Conservation (phyloP, 2,329 filamentous ascomycete species). For the Tolypocladium amazonense region DNA sequence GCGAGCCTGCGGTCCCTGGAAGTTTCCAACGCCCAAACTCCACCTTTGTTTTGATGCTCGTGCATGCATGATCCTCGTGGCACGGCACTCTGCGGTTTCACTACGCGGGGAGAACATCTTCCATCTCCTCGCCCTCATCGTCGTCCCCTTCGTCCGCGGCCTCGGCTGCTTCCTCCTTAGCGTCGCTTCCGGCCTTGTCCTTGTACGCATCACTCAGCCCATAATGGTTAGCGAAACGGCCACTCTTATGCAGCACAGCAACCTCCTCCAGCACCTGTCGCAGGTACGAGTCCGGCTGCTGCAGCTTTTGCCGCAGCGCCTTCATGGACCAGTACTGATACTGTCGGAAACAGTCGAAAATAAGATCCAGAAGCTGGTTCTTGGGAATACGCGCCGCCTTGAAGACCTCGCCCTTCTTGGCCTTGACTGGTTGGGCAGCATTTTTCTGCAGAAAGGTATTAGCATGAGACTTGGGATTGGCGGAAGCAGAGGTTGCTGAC, state of each 20-base stretch:
- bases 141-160: slow-evolving; percentile 55
- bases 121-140: slow-evolving; percentile 62
- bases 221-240: slow-evolving; percentile 79
- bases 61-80: neutral
- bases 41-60: neutral
- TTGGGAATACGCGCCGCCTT: slow-evolving; percentile 87
- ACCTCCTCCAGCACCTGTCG: slow-evolving; percentile 76
- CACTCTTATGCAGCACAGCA: slow-evolving; percentile 71
- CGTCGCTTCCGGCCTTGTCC: slow-evolving; percentile 25
- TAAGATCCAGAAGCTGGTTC: slow-evolving; percentile 75
- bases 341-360: slow-evolving; percentile 73
- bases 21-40: neutral
- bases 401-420: slow-evolving; percentile 56
- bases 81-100: slow-evolving; percentile 1
- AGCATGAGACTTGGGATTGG: slow-evolving; percentile 1
- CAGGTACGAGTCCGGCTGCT: slow-evolving; percentile 89
- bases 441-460: slow-evolving; percentile 34
- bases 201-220: slow-evolving; percentile 54
- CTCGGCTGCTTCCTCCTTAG: slow-evolving; percentile 45
- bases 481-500: slow-evolving; percentile 29
- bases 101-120: slow-evolving; percentile 50
- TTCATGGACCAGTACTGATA: slow-evolving; percentile 95
- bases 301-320: slow-evolving; percentile 62
- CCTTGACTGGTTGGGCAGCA: slow-evolving; percentile 35
- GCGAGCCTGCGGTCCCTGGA: neutral